phyloP scores from a whole-genome alignment of 495 filamentous ascomycete species.

The Penicillium chermesinum region DNA sequence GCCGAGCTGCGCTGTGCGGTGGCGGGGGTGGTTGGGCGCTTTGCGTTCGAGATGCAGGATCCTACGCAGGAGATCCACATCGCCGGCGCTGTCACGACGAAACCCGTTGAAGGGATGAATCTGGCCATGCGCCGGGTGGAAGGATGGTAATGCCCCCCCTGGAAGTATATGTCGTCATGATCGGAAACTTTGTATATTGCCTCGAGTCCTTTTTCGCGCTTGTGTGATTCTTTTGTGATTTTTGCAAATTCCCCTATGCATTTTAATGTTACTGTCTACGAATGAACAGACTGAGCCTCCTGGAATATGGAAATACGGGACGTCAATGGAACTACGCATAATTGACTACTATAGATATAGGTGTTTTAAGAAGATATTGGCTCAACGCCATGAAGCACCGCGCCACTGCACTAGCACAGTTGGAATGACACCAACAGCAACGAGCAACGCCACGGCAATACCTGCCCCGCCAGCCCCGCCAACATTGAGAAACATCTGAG shows the following conservation, averaged over 20 bases:
- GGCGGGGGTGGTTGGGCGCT: slow-evolving; percentile 34
- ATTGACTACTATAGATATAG: no score
- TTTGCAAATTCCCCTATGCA: no score
- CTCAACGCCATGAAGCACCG: slow-evolving; percentile 23
- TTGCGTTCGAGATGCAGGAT: slow-evolving; percentile 53
- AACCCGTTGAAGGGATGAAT: slow-evolving; percentile 60
- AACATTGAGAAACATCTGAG: slow-evolving; percentile 44
- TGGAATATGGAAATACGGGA: no score
- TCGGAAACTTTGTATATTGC: not conserved
- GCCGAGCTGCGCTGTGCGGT: slow-evolving; percentile 36
- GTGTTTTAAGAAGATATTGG: no score
- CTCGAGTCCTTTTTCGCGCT: no score
- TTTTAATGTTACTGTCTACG: no score
- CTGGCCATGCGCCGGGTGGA: slow-evolving; percentile 55
- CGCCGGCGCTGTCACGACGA: slow-evolving; percentile 59
- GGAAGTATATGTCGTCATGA: not conserved
- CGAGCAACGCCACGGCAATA: slow-evolving; percentile 36
- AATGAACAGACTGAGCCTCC: no score
- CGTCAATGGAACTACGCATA: no score
- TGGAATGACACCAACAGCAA: slow-evolving; percentile 43
- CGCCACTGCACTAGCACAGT: slow-evolving; percentile 36
- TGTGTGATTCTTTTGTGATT: no score
- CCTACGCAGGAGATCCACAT: slow-evolving; percentile 55
- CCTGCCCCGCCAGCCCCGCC: slow-evolving; percentile 40
- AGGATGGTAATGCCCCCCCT: slow-evolving; percentile 57